phyloP scores from a whole-genome alignment of 768 basidiomycete genomes.

The Pleurotus citrinopileatus region DNA sequence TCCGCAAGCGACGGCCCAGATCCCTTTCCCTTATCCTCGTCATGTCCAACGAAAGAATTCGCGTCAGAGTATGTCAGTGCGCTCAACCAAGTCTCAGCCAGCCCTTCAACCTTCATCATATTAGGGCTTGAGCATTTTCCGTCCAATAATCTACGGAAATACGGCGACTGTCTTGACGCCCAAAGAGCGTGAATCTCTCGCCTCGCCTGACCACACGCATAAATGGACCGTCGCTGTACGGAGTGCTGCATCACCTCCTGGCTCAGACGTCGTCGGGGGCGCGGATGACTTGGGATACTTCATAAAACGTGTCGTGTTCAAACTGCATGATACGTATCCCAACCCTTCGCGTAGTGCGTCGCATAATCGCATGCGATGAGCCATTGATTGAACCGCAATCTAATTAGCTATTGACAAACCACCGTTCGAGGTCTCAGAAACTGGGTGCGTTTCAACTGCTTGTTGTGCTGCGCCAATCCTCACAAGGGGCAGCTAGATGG shows the following conservation, averaged over 20 bases:
- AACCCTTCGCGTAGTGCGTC: constrained; percentile 87
- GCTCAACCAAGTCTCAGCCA: constrained; percentile 1
- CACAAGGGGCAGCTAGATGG: constrained; percentile 54
- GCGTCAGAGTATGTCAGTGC: constrained; percentile 63
- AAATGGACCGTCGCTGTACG: constrained; percentile 96
- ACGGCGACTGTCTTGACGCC: constrained; percentile 75
- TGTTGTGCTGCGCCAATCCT: background rate
- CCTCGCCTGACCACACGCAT: constrained; percentile 81
- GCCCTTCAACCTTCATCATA: constrained; percentile 16
- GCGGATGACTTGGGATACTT: constrained; percentile 89
- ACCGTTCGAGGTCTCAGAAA: constrained; percentile 94
- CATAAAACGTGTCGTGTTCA: constrained; percentile 96
- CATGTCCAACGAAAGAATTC: constrained; percentile 67
- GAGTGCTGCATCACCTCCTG: constrained; percentile 73
- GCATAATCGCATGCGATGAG: background rate
- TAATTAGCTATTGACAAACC: constrained; percentile 81
- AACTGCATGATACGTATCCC: constrained; percentile 93
- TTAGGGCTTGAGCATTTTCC: constrained; percentile 82
- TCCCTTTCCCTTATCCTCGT: too few relatives aligned
- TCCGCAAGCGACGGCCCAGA: too few relatives aligned
- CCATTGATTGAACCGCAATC: constrained; percentile 4
- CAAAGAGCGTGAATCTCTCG: constrained; percentile 60
- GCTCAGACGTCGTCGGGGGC: constrained; percentile 80
- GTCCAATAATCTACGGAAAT: constrained; percentile 96
- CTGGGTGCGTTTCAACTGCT: constrained; percentile 58